Base-by-base conservation (phyloP, 2,329 filamentous ascomycete genomes). In the Monilinia polystroma region DNA sequence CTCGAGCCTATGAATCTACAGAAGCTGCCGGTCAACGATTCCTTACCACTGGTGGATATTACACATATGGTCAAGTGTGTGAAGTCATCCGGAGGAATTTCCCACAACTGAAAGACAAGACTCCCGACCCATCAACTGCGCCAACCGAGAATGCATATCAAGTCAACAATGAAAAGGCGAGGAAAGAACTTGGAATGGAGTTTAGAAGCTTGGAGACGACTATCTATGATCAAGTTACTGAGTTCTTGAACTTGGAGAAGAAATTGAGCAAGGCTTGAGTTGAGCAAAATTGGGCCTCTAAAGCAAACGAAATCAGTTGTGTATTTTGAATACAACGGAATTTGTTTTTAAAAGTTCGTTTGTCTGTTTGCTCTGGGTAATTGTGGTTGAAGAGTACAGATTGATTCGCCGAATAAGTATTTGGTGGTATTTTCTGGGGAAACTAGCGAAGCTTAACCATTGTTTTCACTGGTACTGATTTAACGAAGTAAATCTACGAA, bases 21-120 rank as follows among this genome's bases (percentile, higher is more conserved):
- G 82, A 84, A 35, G 86, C 84, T 1, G 85, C 84, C 0, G 81
- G 82, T 38, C 82, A 87, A 75, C 81, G 89, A 8, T 90, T 88
- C 78, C 86, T 89, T 73, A 73, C 86, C 45, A 83, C 86, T 0
- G 82, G 81, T 0, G 83, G 82, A 1, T 79, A 82, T 70, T 90
- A 87, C 73, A 83, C 81, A 52, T 89, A 89, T 75, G 83, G 84
- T 73, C 78, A 82, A 72, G 81, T 88, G 41, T 82, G 81, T 0
- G 80, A 86, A 66, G 79, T 85, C 54, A 81, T 90, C 55, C 78
- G 80, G 63, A 81, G 82, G 69, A 75, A 81, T 64, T 85, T 85
- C 68, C 84, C 84, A 0, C 77, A 85, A 71, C 80, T 83, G 71
- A 80, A 79, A 69, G 79, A 78, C 6, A 72, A 77, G 64, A 72